Percentiles rank a stretch among this genome's conserved stretches.
Conservation (phyloP, 495 filamentous ascomycete species). For the Trypethelium eluteriae region DNA sequence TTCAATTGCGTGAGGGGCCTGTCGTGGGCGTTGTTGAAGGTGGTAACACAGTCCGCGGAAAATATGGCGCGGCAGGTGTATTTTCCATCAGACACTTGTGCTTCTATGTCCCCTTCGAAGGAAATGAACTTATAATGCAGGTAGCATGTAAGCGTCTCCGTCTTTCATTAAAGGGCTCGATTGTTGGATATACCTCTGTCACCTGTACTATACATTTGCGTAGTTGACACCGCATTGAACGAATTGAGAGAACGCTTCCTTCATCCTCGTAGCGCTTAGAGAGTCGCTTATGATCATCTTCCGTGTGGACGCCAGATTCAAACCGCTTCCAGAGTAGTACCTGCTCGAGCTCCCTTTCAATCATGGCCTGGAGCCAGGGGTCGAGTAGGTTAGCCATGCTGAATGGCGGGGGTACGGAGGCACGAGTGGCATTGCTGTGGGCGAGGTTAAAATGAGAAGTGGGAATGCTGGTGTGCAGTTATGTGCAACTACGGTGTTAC, state of each 20-base stretch:
- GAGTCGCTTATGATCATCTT: neutral
- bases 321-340: constrained; percentile 16
- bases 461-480: neutral
- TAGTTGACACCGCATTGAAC: neutral
- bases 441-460: neutral
- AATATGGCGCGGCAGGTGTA: constrained; percentile 12
- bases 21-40: constrained; percentile 13
- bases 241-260: constrained; percentile 23
- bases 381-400: constrained; percentile 16
- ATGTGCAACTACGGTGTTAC: too few species aligned
- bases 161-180: neutral
- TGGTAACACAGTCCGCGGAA: constrained; percentile 8
- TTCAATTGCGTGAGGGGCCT: constrained; percentile 15
- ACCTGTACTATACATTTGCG: neutral
- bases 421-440: neutral
- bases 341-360: constrained; percentile 19
- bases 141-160: neutral
- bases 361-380: constrained; percentile 23
- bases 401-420: neutral
- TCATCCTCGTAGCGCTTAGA: constrained; percentile 25
- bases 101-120: neutral
- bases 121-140: neutral
- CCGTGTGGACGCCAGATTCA: neutral
- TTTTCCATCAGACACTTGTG: constrained; percentile 19
- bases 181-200: neutral